These are phyloP conservation scores for Anthracocystis setariae DNA, from an alignment of 1,284 basidiomycete genomes.

Conservation along the genomic window DNA sequence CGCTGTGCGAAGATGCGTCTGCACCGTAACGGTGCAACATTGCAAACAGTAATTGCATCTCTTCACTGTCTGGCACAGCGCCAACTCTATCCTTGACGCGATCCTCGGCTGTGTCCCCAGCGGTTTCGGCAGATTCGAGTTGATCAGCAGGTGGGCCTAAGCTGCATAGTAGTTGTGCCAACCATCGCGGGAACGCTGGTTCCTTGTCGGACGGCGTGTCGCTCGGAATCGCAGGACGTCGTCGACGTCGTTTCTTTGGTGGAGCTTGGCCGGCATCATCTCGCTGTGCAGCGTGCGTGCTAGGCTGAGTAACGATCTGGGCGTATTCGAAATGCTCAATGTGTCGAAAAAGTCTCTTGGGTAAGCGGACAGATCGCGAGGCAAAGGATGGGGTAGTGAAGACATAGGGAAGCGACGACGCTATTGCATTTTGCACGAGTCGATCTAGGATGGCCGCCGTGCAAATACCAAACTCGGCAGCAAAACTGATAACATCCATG, in stretches of 20 bases:
- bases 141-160: neutral
- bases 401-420: constrained; percentile 2
- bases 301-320: neutral
- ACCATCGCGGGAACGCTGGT: constrained; percentile 2
- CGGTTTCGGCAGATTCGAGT: too few species aligned
- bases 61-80: constrained; percentile 12
- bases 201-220: neutral
- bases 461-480: constrained; percentile 24
- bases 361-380: constrained; percentile 1
- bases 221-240: neutral
- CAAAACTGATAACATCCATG: constrained; percentile 23
- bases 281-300: neutral
- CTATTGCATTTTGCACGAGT: constrained; percentile 2
- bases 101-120: neutral
- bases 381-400: neutral
- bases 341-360: constrained; percentile 36
- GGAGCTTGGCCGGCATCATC: neutral
- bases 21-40: constrained; percentile 21
- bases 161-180: constrained; percentile 1
- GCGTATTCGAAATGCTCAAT: constrained; percentile 7
- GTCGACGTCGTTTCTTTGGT: constrained; percentile 11
- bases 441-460: constrained; percentile 12
- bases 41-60: constrained; percentile 18
- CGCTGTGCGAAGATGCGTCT: constrained; percentile 30
- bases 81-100: constrained; percentile 1